Evolutionary conservation across 116 monocot genomes (phyloP).

Genomic region (Posidonia oceanica): DNA sequence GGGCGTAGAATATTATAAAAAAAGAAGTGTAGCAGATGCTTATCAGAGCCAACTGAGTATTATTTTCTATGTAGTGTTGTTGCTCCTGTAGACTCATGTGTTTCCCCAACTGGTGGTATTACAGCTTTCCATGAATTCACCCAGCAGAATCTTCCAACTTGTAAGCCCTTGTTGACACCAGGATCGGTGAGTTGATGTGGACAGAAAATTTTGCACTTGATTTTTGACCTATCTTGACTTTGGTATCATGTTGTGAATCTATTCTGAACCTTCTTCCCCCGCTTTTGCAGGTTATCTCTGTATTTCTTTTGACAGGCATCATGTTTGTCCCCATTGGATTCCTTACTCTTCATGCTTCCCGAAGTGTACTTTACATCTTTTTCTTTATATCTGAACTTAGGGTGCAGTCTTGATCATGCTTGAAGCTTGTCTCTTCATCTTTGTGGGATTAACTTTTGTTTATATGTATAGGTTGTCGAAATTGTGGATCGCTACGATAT

Average conservation of each 20-base stretch:
- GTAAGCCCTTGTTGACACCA: slow-evolving; percentile 64
- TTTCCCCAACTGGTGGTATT: not conserved
- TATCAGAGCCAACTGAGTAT: too few relatives aligned
- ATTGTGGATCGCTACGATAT: slow-evolving; percentile 68
- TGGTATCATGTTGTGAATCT: not conserved
- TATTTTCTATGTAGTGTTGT: too few relatives aligned
- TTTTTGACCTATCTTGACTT: not conserved
- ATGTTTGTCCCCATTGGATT: slow-evolving; percentile 62
- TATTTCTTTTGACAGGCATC: slow-evolving; percentile 56
- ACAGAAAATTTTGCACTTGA: not conserved
- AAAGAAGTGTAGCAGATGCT: too few relatives aligned
- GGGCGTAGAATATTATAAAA: too few relatives aligned
- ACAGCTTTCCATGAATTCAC: slow-evolving; percentile 64
- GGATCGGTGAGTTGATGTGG: slow-evolving; percentile 33
- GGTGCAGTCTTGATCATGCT: not conserved
- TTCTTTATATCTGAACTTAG: not conserved
- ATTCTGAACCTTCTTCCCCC: not conserved
- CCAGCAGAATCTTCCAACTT: slow-evolving; percentile 74
- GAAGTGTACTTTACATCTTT: slow-evolving; percentile 28
- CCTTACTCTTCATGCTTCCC: slow-evolving; percentile 57
- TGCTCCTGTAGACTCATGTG: not conserved
- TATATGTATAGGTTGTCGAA: slow-evolving; percentile 57
- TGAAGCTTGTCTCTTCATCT: not conserved
- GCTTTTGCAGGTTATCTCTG: slow-evolving; percentile 50
- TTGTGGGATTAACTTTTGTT: too few relatives aligned